phyloP scores from a whole-genome alignment of 176 grass and related monocot species.

The Oryza meyeriana region DNA sequence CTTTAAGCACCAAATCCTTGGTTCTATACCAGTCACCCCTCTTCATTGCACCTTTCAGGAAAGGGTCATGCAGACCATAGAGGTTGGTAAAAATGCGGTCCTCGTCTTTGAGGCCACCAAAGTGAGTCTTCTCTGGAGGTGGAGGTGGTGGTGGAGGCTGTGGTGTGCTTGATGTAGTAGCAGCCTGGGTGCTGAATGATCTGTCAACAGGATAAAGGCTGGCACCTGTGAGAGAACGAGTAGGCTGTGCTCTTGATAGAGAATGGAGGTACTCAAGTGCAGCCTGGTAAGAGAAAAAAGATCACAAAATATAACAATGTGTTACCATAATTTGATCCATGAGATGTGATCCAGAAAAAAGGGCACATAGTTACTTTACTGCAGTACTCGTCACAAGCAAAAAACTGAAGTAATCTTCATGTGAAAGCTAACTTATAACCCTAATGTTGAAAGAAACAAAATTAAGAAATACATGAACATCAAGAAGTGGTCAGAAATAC shows the following conservation, averaged over 20 bases:
- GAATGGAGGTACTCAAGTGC: conserved; percentile 37
- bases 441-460: neutral
- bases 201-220: conserved; percentile 28
- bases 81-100: conserved; percentile 93
- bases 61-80: conserved; percentile 82
- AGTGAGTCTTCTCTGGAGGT: conserved; percentile 85
- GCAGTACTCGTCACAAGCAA: neutral
- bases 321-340: neutral
- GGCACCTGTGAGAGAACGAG: conserved; percentile 40
- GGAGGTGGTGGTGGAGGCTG: conserved; percentile 69
- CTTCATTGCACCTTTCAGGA: conserved; percentile 89
- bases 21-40: conserved; percentile 83
- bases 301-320: conserved; percentile 1
- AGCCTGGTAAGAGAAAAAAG: conserved; percentile 19
- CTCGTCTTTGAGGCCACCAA: conserved; percentile 69
- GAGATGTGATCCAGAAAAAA: neutral
- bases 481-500: neutral
- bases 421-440: neutral
- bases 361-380: neutral
- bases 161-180: conserved; percentile 59
- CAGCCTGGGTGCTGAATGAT: conserved; percentile 69
- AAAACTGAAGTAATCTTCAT: neutral
- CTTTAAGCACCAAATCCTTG: conserved; percentile 88
- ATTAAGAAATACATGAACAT: neutral
- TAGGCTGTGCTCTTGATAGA: conserved; percentile 39